Evolutionary conservation across 441 rosid species (phyloP), one percentile per base, ranked within the genome.

Genomic region (Euphorbia celastroides): DNA sequence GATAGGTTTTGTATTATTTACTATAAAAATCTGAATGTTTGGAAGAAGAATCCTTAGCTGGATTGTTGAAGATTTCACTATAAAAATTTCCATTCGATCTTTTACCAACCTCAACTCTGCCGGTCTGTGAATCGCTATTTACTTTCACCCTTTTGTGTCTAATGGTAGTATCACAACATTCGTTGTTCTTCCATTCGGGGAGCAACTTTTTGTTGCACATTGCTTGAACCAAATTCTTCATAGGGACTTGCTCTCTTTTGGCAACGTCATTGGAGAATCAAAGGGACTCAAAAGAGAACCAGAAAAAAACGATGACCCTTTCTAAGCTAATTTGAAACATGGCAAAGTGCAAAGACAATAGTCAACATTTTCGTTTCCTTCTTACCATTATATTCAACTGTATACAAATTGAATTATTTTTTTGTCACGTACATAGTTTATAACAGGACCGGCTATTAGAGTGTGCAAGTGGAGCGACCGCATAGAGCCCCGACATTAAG

Each of bases 11-110:
- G n/a, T n/a, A n/a, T n/a, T n/a, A 34, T 34, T 4, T 34, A 34
- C 38, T 12, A 44, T 9, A 36, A 22, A 17, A 26, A 66, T 5
- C 57, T 23, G 23, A 22, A 32, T 23, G 27, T 27, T 17, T 16
- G n/a, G 23, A 19, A 26, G 25, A 34, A 55, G 25, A 58, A 22
- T n/a, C n/a, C n/a, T n/a, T n/a, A n/a, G n/a, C n/a, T n/a, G n/a
- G n/a, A n/a, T n/a, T n/a, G n/a, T n/a, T n/a, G n/a, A n/a, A n/a
- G n/a, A n/a, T n/a, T n/a, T n/a, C n/a, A n/a, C n/a, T n/a, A n/a
- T n/a, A n/a, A n/a, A n/a, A n/a, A n/a, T 84, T 86, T 70, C 67
- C 83, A 57, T 81, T 79, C 70, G 75, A 78, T 73, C 72, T 86
- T 22, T 72, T 82, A 61, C 73, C 84, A 46, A 78, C 79, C 66